Evolutionary conservation across 495 filamentous ascomycete genomes (phyloP).

Genomic region (Poronia punctata): DNA sequence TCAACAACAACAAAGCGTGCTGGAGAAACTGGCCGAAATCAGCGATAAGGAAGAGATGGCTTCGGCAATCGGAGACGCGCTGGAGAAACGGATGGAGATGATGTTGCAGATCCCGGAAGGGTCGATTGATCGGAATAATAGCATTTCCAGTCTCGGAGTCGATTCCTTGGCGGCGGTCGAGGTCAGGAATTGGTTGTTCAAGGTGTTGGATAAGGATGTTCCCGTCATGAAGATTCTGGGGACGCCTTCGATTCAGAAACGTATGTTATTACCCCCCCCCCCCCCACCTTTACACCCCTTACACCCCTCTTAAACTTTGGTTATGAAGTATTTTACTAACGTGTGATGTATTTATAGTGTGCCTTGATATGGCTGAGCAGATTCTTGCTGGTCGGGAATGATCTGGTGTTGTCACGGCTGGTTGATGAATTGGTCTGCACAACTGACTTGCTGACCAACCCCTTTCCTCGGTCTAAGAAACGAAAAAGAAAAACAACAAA

Average conservation of each 20-base stretch:
- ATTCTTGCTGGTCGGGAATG: slow-evolving; percentile 10
- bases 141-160: slow-evolving; percentile 42
- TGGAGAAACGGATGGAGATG: slow-evolving; percentile 20
- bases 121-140: slow-evolving; percentile 17
- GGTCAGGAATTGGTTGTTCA: slow-evolving; percentile 54
- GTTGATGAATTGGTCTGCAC: too few relatives aligned
- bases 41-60: slow-evolving; percentile 11
- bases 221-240: slow-evolving; percentile 40
- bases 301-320: background rate
- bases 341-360: slow-evolving; percentile 14
- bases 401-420: too few relatives aligned
- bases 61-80: slow-evolving; percentile 15
- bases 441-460: too few relatives aligned
- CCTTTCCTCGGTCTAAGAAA: too few relatives aligned
- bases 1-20: slow-evolving; percentile 7
- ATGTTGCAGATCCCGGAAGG: slow-evolving; percentile 27
- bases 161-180: slow-evolving; percentile 61
- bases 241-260: slow-evolving; percentile 19
- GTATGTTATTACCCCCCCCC: slow-evolving; percentile 12
- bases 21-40: slow-evolving; percentile 17
- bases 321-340: slow-evolving; percentile 4
- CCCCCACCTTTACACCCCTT: background rate
- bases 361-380: slow-evolving; percentile 14
- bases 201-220: slow-evolving; percentile 31
- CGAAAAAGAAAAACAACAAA: too few relatives aligned